These are phyloP conservation scores for Panaeolus cyanescens DNA, from an alignment of 768 basidiomycete species.

Conservation along the genomic window DNA sequence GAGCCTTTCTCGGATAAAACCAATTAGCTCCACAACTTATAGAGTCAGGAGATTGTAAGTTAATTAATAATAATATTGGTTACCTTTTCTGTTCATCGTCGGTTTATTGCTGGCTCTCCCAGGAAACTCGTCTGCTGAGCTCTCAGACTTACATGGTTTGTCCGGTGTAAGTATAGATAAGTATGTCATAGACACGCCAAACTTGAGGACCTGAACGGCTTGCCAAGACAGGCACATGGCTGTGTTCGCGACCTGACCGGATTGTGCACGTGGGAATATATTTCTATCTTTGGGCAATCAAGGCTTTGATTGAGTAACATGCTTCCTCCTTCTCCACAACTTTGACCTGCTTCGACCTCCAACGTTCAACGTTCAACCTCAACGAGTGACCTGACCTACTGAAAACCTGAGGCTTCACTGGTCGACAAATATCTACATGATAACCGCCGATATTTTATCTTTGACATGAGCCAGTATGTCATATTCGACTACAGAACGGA, in stretches of 20 bases:
- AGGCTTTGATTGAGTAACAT: too few relatives aligned
- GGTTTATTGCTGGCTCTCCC: too few relatives aligned
- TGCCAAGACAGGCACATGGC: too few relatives aligned
- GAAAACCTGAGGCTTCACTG: background rate
- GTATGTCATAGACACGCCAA: too few relatives aligned
- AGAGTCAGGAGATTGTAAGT: too few relatives aligned
- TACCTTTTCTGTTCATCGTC: background rate
- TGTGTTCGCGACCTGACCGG: too few relatives aligned
- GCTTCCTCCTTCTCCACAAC: background rate
- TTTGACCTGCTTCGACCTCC: too few relatives aligned
- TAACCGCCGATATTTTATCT: background rate
- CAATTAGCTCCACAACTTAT: background rate
- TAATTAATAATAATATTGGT: background rate
- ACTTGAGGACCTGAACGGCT: too few relatives aligned
- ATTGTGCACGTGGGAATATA: background rate
- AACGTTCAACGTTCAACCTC: too few relatives aligned
- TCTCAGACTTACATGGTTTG: too few relatives aligned
- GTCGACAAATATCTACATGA: background rate
- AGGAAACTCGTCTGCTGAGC: too few relatives aligned
- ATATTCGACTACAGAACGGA: background rate
- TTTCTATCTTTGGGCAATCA: background rate
- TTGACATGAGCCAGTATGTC: slow-evolving; percentile 1
- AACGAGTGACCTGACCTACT: background rate
- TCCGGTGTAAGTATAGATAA: too few relatives aligned
- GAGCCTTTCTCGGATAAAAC: background rate